These are phyloP conservation scores for Solanum hybrid DNA, from an alignment of 305 asterid species.

Conservation along the genomic window DNA sequence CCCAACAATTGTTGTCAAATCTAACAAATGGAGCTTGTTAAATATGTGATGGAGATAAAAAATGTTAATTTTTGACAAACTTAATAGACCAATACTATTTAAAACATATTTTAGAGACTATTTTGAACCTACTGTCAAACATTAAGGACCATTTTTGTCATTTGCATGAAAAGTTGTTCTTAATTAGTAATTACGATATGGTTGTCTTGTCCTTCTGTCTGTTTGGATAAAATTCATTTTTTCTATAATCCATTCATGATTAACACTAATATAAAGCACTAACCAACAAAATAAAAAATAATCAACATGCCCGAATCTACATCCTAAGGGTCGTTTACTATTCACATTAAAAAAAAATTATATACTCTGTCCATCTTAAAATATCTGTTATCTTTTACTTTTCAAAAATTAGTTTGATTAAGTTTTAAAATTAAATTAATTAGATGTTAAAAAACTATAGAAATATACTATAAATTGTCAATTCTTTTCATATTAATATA, in stretches of 20 bases:
- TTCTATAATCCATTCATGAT: not conserved
- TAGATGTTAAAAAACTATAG: not conserved
- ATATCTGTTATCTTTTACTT: not conserved
- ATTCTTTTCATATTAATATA: too few relatives aligned
- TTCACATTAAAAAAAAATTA: not conserved
- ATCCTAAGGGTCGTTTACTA: not conserved
- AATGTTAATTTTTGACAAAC: not conserved
- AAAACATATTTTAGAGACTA: not conserved
- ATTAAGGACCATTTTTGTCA: not conserved
- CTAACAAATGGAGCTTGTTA: not conserved
- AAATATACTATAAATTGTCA: not conserved
- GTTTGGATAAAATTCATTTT: not conserved
- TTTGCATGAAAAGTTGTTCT: not conserved
- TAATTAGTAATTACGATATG: not conserved
- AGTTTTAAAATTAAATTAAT: not conserved
- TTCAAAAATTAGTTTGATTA: not conserved
- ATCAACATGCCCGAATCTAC: not conserved
- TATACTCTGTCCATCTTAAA: not conserved
- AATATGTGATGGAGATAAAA: not conserved
- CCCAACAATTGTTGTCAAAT: not conserved
- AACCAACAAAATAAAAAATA: not conserved
- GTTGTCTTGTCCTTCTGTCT: not conserved
- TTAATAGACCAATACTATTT: not conserved
- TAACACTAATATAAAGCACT: not conserved
- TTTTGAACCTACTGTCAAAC: not conserved